Conservation (phyloP, 2,329 filamentous ascomycete species). For the Sordariomycetes sp. region DNA sequence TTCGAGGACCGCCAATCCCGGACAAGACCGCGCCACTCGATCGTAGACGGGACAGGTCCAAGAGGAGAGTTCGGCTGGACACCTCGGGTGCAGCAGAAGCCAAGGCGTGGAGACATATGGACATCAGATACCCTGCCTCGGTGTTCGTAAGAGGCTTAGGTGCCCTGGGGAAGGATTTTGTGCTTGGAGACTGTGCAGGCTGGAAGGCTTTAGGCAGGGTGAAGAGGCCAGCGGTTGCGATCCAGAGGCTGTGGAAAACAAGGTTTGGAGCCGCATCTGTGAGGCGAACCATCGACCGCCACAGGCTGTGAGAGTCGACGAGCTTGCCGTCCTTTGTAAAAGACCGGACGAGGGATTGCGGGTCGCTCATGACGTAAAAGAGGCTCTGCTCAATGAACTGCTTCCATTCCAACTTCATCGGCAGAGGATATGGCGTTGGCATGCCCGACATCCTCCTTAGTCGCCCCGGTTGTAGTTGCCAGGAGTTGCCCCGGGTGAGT, state of each 20-base stretch:
- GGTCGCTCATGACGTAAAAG: constrained; percentile 49
- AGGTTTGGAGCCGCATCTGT: constrained; percentile 41
- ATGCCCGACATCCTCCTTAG: constrained; percentile 1
- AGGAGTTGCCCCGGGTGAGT: constrained; percentile 3
- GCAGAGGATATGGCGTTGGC: constrained; percentile 12
- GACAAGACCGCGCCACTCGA: constrained; percentile 37
- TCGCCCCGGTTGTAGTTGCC: constrained; percentile 3
- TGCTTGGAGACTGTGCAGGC: constrained; percentile 21
- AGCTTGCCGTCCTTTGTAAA: constrained; percentile 39
- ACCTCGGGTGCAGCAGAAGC: constrained; percentile 42
- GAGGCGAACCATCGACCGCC: constrained; percentile 49
- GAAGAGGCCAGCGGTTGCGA: constrained; percentile 44
- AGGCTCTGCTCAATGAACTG: constrained; percentile 50
- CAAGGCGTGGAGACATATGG: constrained; percentile 49
- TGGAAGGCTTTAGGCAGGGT: constrained; percentile 33
- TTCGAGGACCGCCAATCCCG: constrained; percentile 29
- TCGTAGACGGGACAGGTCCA: constrained; percentile 47
- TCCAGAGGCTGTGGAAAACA: constrained; percentile 53
- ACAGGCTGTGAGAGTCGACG: constrained; percentile 47
- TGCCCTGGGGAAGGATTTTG: constrained; percentile 19
- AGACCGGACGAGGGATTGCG: constrained; percentile 37
- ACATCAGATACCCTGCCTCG: constrained; percentile 39
- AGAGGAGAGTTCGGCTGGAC: constrained; percentile 30
- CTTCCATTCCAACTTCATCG: constrained; percentile 36
- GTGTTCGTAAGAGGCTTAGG: constrained; percentile 26